Base-by-base conservation (phyloP, 2,329 filamentous ascomycete genomes). In the Trichoderma simmonsii region DNA sequence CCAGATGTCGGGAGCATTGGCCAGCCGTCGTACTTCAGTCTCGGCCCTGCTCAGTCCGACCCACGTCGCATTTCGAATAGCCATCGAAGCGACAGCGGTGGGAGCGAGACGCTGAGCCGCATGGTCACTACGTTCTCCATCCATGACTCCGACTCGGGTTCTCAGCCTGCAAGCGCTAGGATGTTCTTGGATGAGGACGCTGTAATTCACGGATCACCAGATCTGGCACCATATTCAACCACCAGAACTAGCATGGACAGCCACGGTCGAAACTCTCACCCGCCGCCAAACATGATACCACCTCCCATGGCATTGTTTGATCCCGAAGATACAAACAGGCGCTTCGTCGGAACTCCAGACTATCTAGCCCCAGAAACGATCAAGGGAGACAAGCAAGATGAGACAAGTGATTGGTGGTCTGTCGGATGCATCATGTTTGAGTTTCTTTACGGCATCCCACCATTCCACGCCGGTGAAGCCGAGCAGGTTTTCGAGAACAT, bases 341-440 rank as follows among this genome's bases (percentile, higher is more conserved):
- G 94, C 51, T 99, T 99, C 77, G 96, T 99, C 9, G 96, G 96
- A 36, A 99, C 96, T 0, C 96, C 96, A 0, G 96, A 99, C 81
- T 99, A 99, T 79, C 88, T 99, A 15, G 96, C 96, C 0, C 96
- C 96, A 0, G 97, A 99, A 80, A 99, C 97, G 0, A 97, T 99
- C 79, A 95, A 94, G 75, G 96, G 97, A 64, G 91, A 94, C 75
- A 94, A 95, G 2, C 96, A 99, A 81, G 96, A 99, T 78, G 95
- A 98, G 81, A 96, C 95, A 76, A 98, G 96, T 79, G 96, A 99
- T 89, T 99, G 96, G 96, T 99, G 96, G 96, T 98, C 96, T 26
- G 87, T 99, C n/a, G 96, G 96, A 1, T 99, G 97, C 80, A 98
- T 99, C 76, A 85, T 98, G 81, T 99, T 98, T 77, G 96, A 99